Conservation (phyloP, 495 filamentous ascomycete genomes). For the Aspergillus diversus region DNA sequence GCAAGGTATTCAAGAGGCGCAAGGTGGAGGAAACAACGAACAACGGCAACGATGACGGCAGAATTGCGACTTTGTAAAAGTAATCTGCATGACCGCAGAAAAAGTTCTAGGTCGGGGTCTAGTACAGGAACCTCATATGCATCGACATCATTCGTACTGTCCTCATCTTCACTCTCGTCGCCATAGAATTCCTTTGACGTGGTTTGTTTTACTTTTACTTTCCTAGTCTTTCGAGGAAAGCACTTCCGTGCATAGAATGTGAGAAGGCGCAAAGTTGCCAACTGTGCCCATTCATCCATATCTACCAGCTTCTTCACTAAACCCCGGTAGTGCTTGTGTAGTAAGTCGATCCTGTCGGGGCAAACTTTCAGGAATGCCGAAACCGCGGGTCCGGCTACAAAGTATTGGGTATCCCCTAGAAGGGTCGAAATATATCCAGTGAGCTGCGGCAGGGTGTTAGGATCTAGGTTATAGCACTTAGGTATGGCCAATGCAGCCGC, state of each 20-base stretch:
- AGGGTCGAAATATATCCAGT: slow-evolving; percentile 76
- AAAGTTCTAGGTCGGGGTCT: slow-evolving; percentile 81
- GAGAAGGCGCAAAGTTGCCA: slow-evolving; percentile 79
- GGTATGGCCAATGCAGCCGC: slow-evolving; percentile 94
- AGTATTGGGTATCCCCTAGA: slow-evolving; percentile 90
- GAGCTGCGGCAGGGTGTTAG: slow-evolving; percentile 80
- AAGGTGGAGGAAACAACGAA: slow-evolving; percentile 80
- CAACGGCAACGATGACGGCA: slow-evolving; percentile 86
- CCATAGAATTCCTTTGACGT: slow-evolving; percentile 75
- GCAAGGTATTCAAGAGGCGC: slow-evolving; percentile 74
- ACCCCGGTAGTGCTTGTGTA: slow-evolving; percentile 86
- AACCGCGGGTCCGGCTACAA: slow-evolving; percentile 90
- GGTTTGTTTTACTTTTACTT: slow-evolving; percentile 52
- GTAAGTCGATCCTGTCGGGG: slow-evolving; percentile 79
- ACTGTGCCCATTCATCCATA: slow-evolving; percentile 98
- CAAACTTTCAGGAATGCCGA: slow-evolving; percentile 87
- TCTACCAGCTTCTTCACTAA: slow-evolving; percentile 90
- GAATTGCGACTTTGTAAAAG: slow-evolving; percentile 92
- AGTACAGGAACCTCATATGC: slow-evolving; percentile 63
- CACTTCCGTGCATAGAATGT: slow-evolving; percentile 82
- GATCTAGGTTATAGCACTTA: slow-evolving; percentile 95
- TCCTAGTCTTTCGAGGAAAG: slow-evolving; percentile 73
- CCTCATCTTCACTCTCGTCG: slow-evolving; percentile 47
- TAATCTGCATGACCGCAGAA: slow-evolving; percentile 77
- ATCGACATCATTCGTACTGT: slow-evolving; percentile 45